Base-by-base conservation (phyloP, 169 alveolate genomes). In the Hepatocystis sp. region DNA sequence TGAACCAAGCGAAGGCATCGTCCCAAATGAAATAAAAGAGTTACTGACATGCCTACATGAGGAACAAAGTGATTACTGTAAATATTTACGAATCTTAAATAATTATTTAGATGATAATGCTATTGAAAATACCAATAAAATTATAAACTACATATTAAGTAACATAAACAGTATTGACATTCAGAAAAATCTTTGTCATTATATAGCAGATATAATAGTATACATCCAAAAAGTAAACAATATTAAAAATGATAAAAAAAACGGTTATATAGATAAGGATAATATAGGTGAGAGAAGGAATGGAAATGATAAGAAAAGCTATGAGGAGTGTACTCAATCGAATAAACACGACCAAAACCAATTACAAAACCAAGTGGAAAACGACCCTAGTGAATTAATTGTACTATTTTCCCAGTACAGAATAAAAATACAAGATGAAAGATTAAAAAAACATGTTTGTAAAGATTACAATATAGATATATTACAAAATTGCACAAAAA, bases 401-500 rank as follows among this genome's bases (percentile, higher is more conserved):
- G 15, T 36, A 10, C 10, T 36, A 7, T 36, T 5, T 51, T 8
- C 58, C 27, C 67, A 81, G 30, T 81, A 27, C 63, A 19, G 89
- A 49, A 56, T 81, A 47, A 13, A 15, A 5, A 61, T 81, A 10
- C 51, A 42, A 53, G 84, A 81, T 51, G 89, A 56, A 13, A 81
- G 28, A 40, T 81, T 81, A 51, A 61, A 55, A 63, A 36, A 65
- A 47, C 63, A 61, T 44, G 10, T 23, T 1, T 42, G 27, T 13
- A 49, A 25, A 13, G 89, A 81, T 61, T 61, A 47, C 44, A 32
- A 71, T 21, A 47, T 19, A 10, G 67, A 64, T 1, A 17, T 81
- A 17, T 61, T 81, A 34, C 34, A 17, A 42, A 81, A 63, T 61
- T 81, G 84, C 47, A 81, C 84, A 23, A 81, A 64, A 65, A 61